Percentiles rank a stretch among this genome's conserved stretches.
phyloP scores from a whole-genome alignment of 768 basidiomycete species.

The Boletus huronensis region DNA sequence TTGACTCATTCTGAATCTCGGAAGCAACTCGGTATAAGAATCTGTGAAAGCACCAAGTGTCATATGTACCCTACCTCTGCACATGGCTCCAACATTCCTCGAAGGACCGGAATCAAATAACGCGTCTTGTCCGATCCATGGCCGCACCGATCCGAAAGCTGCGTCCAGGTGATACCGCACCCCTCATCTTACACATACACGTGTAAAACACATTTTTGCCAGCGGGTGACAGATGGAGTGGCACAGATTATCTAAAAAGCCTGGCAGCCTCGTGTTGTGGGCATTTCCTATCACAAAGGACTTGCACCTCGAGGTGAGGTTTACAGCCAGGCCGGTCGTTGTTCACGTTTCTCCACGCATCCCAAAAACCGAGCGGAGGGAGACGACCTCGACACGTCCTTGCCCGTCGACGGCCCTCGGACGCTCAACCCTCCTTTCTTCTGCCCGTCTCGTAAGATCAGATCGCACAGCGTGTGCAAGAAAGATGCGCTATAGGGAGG shows the following conservation, averaged over 20 bases:
- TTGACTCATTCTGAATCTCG: background rate
- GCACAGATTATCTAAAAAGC: slow-evolving; percentile 27
- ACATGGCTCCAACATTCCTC: background rate
- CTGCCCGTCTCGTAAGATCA: background rate
- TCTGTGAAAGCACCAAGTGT: background rate
- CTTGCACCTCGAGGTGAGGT: slow-evolving; percentile 8
- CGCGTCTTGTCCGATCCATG: slow-evolving; percentile 8
- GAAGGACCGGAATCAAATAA: background rate
- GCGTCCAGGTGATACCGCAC: background rate
- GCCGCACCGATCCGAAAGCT: slow-evolving; percentile 7
- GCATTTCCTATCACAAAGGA: slow-evolving; percentile 19
- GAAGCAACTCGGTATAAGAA: background rate
- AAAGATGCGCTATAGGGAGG: slow-evolving; percentile 25
- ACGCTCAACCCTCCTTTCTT: background rate
- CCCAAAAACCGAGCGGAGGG: background rate
- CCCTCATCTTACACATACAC: slow-evolving; percentile 13
- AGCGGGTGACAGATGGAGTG: slow-evolving; percentile 14
- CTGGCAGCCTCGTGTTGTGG: slow-evolving; percentile 25
- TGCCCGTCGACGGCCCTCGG: background rate
- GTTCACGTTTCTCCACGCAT: background rate
- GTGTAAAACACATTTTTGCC: slow-evolving; percentile 23
- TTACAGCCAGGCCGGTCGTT: background rate
- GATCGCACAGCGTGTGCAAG: background rate
- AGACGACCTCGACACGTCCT: background rate
- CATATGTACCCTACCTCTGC: background rate